phyloP scores from a whole-genome alignment of 164 flowering plant genomes.

The Liquidambar formosana region DNA sequence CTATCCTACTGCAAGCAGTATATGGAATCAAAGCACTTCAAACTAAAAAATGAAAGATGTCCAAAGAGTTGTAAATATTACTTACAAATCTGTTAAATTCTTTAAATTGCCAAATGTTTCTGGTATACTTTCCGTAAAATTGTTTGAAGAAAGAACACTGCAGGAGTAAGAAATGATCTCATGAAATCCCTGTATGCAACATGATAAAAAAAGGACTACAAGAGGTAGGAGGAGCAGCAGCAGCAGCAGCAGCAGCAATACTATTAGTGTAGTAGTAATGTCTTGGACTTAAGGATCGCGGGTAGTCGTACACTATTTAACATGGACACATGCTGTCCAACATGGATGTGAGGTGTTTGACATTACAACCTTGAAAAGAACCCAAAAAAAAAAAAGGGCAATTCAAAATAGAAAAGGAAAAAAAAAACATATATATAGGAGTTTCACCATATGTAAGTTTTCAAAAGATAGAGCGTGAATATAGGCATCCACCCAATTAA shows the following conservation, averaged over 20 bases:
- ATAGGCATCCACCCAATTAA: too few relatives aligned
- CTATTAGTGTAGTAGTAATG: background rate
- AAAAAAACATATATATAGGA: too few relatives aligned
- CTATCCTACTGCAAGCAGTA: conserved; percentile 67
- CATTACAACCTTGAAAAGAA: too few relatives aligned
- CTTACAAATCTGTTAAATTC: conserved; percentile 67
- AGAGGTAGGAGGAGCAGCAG: too few relatives aligned
- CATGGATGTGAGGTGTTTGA: background rate
- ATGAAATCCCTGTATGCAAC: background rate
- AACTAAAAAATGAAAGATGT: background rate
- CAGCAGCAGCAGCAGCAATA: too few relatives aligned
- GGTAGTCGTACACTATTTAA: background rate
- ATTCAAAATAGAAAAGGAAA: too few relatives aligned
- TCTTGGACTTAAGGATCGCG: background rate
- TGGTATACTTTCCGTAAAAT: too few relatives aligned
- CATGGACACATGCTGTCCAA: background rate
- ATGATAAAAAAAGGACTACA: background rate
- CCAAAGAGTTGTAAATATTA: conserved; percentile 4
- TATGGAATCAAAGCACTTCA: background rate
- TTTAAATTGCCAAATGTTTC: conserved; percentile 41
- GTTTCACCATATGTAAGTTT: too few relatives aligned
- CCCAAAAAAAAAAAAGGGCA: too few relatives aligned
- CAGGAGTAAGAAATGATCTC: conserved; percentile 1
- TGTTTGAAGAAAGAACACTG: conserved; percentile 64
- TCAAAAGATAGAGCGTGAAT: too few relatives aligned